A percentile compares a stretch with the other conserved stretches of the same genome.
These are phyloP conservation scores for Pestalotiopsis sp. DNA, from an alignment of 2,329 filamentous ascomycete genomes.

Conservation along the genomic window DNA sequence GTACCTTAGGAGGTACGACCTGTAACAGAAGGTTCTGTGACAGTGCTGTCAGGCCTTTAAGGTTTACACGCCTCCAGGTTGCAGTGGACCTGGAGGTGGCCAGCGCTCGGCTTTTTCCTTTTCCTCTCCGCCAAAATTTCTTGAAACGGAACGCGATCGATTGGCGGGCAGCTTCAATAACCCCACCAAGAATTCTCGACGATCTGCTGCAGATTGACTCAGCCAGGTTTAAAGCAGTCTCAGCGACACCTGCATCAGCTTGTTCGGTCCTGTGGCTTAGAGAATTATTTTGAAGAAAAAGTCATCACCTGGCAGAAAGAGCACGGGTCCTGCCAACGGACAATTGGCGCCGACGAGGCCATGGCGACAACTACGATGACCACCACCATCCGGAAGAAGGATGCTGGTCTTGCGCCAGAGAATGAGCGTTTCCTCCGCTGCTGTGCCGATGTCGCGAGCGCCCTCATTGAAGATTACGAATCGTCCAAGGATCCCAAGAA, in stretches of 20 bases:
- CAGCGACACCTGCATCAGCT: background rate
- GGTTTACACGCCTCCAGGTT: background rate
- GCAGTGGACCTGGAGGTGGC: background rate
- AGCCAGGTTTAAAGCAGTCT: background rate
- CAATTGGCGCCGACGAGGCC: background rate
- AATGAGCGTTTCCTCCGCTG: conserved; percentile 93
- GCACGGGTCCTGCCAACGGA: background rate
- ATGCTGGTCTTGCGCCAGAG: conserved; percentile 80
- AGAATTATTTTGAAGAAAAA: background rate
- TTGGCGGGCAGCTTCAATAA: background rate
- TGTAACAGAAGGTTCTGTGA: too few relatives aligned
- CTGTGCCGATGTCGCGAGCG: conserved; percentile 93
- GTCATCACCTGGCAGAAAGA: background rate
- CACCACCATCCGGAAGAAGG: conserved; percentile 72
- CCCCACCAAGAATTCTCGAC: conserved; percentile 3
- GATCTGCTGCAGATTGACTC: background rate
- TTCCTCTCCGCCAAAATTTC: conserved; percentile 10
- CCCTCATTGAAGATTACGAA: conserved; percentile 93
- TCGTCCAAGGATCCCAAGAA: conserved; percentile 72
- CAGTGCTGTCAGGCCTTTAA: background rate
- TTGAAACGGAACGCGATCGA: background rate
- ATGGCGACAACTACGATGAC: conserved; percentile 57
- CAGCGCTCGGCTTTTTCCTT: conserved; percentile 4
- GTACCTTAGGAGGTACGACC: too few relatives aligned
- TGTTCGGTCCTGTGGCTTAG: background rate